Conservation (phyloP, 1,284 basidiomycete species). For the Ganoderma lingzhi region DNA sequence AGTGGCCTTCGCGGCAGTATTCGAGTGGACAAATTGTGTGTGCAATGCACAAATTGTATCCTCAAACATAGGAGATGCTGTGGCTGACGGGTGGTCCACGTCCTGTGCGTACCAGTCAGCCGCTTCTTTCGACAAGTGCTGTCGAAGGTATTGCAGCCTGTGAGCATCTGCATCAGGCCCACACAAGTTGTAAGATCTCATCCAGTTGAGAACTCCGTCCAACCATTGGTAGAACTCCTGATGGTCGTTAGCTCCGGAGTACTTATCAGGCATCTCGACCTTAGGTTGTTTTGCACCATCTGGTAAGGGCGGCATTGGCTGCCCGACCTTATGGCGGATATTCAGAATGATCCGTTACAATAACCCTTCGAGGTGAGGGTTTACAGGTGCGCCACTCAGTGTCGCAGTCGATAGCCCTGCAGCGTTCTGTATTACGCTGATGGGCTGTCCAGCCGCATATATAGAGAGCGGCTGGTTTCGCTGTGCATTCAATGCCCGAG, state of each 20-base stretch:
- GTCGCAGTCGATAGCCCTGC: background rate
- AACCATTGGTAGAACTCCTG: constrained; percentile 1
- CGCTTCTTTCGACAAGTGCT: background rate
- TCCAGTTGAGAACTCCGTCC: background rate
- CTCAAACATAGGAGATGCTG: background rate
- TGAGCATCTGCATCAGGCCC: background rate
- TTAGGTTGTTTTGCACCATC: constrained; percentile 13
- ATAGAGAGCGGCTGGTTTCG: background rate
- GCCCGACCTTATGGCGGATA: constrained; percentile 6
- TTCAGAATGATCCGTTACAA: background rate
- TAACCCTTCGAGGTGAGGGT: background rate
- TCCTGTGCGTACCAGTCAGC: constrained; percentile 4
- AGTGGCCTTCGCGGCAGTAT: constrained; percentile 9
- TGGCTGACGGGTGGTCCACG: background rate
- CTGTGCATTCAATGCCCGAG: background rate
- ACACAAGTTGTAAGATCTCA: constrained; percentile 13
- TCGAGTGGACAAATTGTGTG: constrained; percentile 11
- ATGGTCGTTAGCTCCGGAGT: background rate
- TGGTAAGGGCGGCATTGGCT: background rate
- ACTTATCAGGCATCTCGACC: constrained; percentile 8
- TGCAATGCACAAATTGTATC: constrained; percentile 16
- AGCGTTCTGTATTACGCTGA: background rate
- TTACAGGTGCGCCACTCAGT: background rate
- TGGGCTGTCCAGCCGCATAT: background rate
- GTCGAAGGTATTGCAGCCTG: background rate